phyloP scores from a whole-genome alignment of 768 basidiomycete genomes.

The Suillus decipiens region DNA sequence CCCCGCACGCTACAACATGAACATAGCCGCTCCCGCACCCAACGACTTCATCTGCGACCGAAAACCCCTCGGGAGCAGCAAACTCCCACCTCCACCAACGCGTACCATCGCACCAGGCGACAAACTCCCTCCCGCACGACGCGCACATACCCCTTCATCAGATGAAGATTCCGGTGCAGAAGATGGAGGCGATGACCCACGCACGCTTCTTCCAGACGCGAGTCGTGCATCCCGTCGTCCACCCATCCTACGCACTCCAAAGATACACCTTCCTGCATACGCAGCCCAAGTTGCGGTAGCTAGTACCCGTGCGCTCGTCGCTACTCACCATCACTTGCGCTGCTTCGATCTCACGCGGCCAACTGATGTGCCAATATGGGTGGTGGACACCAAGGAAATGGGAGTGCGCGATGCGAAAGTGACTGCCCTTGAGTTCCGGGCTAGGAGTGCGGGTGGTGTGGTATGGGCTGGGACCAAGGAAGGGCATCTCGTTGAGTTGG shows the following conservation, averaged over 20 bases:
- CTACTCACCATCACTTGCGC: conserved; percentile 57
- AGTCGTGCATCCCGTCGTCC: conserved; percentile 64
- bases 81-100: conserved; percentile 72
- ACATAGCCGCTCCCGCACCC: conserved; percentile 12
- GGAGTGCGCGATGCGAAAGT: conserved; percentile 70
- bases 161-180: conserved; percentile 63
- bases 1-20: conserved; percentile 43
- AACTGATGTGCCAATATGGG: conserved; percentile 43
- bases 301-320: conserved; percentile 60
- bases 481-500: conserved; percentile 83
- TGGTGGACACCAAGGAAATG: conserved; percentile 62
- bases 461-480: conserved; percentile 93
- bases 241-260: conserved; percentile 44
- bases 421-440: conserved; percentile 77
- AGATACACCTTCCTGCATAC: conserved; percentile 57
- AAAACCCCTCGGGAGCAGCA: conserved; percentile 30
- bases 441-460: conserved; percentile 52
- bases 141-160: conserved; percentile 42
- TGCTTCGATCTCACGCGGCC: conserved; percentile 56
- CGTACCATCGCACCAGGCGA: conserved; percentile 70
- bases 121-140: conserved; percentile 66
- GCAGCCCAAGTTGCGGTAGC: conserved; percentile 55
- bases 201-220: conserved; percentile 61
- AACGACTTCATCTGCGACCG: conserved; percentile 20
- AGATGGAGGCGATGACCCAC: conserved; percentile 43